Percentiles rank a stretch among this genome's conserved stretches.
These are phyloP conservation scores for Hortiboletus campestris DNA, from an alignment of 768 basidiomycete species.

Conservation along the genomic window DNA sequence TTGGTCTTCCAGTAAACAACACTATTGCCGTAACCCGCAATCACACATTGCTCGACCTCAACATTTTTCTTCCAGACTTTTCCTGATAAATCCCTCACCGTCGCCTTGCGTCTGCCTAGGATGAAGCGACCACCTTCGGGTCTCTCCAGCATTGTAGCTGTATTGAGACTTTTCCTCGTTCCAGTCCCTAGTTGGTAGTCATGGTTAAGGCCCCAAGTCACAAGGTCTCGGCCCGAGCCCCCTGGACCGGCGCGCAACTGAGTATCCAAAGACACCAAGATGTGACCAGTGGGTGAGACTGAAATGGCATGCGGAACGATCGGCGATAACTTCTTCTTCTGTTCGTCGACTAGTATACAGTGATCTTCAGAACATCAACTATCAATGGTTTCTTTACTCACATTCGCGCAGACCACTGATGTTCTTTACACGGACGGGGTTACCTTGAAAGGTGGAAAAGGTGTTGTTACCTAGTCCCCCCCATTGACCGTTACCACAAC, in stretches of 20 bases:
- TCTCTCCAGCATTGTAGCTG: constrained; percentile 51
- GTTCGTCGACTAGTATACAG: constrained; percentile 58
- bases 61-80: constrained; percentile 58
- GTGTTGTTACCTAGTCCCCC: constrained; percentile 70
- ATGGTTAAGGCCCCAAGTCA: constrained; percentile 72
- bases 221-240: constrained; percentile 58
- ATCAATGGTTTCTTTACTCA: constrained; percentile 36
- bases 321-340: constrained; percentile 54
- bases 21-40: constrained; percentile 62
- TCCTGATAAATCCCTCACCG: constrained; percentile 59
- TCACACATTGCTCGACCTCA: constrained; percentile 61
- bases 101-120: constrained; percentile 49
- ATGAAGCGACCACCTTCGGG: constrained; percentile 58
- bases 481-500: constrained; percentile 82
- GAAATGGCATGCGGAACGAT: constrained; percentile 62
- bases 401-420: constrained; percentile 87
- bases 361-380: constrained; percentile 3
- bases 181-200: constrained; percentile 77
- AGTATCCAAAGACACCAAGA: constrained; percentile 72
- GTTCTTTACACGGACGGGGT: constrained; percentile 70
- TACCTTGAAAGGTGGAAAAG: constrained; percentile 65
- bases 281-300: constrained; percentile 74
- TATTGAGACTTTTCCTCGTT: constrained; percentile 55
- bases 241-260: constrained; percentile 44
- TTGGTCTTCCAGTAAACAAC: constrained; percentile 69